These are phyloP conservation scores for Phyllosticta capitalensis DNA, from an alignment of 2,329 filamentous ascomycete genomes.

Conservation along the genomic window DNA sequence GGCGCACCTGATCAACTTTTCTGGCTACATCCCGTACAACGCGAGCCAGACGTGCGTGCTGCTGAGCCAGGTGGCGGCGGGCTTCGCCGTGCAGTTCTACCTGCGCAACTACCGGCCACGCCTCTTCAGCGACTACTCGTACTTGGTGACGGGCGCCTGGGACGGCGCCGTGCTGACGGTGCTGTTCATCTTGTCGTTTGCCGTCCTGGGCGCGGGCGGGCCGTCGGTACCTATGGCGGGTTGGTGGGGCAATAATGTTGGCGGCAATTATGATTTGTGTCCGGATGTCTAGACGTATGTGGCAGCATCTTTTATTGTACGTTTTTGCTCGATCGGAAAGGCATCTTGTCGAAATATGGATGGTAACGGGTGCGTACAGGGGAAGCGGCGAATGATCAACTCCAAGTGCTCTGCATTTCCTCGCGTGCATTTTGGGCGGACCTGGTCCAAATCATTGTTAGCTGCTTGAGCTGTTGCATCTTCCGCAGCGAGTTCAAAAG, in stretches of 20 bases:
- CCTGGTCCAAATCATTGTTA: too few relatives aligned
- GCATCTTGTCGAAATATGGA: too few relatives aligned
- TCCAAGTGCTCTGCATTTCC: too few relatives aligned
- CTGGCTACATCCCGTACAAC: conserved; percentile 48
- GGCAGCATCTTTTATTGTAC: too few relatives aligned
- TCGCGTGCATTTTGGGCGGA: too few relatives aligned
- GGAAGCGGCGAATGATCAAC: too few relatives aligned
- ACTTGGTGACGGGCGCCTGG: conserved; percentile 44
- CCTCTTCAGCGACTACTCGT: conserved; percentile 46
- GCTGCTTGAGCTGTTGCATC: too few relatives aligned
- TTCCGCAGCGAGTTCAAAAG: too few relatives aligned
- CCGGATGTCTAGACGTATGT: not conserved
- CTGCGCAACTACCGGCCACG: conserved; percentile 44
- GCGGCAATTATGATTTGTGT: not conserved
- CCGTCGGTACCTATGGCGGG: not conserved
- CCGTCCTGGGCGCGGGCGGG: conserved; percentile 38
- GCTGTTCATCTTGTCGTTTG: conserved; percentile 47
- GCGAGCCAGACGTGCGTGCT: conserved; percentile 47
- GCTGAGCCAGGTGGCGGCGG: conserved; percentile 33
- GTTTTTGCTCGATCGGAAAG: too few relatives aligned
- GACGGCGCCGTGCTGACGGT: conserved; percentile 42
- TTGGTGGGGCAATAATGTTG: not conserved
- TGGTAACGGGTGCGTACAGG: too few relatives aligned
- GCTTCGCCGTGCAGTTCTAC: conserved; percentile 44
- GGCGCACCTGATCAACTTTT: conserved; percentile 46